Conservation (phyloP, 2,329 filamentous ascomycete species). For the Fusarium tanahbumbuense region DNA sequence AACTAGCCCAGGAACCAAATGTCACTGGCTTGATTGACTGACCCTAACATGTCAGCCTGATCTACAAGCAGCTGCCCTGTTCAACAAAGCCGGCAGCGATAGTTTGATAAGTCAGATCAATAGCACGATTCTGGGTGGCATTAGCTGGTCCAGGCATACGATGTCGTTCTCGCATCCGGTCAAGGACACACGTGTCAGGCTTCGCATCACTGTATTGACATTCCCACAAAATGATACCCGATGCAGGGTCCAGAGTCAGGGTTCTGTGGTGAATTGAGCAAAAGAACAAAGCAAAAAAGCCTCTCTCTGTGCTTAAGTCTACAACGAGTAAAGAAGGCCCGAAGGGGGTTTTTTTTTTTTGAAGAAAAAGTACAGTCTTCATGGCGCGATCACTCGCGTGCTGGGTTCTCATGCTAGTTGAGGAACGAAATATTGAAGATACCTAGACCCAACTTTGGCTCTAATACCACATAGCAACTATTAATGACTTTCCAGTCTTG, state of each 20-base stretch:
- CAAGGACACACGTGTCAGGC: constrained; percentile 21
- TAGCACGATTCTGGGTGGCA: constrained; percentile 28
- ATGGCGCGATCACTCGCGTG: not conserved
- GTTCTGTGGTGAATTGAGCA: constrained; percentile 1
- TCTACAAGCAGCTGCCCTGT: constrained; percentile 25
- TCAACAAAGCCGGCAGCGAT: constrained; percentile 12
- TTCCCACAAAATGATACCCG: constrained; percentile 26
- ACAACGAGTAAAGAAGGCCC: constrained; percentile 19
- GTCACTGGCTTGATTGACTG: constrained; percentile 3
- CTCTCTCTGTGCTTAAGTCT: constrained; percentile 14
- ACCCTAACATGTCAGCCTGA: constrained; percentile 4
- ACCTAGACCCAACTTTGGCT: constrained; percentile 6
- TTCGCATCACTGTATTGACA: constrained; percentile 20
- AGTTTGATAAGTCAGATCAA: constrained; percentile 29
- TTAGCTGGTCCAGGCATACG: constrained; percentile 31
- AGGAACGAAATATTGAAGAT: not conserved
- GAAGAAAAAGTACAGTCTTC: not conserved
- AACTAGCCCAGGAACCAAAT: constrained; percentile 23
- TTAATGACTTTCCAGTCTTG: constrained; percentile 26
- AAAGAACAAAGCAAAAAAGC: constrained; percentile 14
- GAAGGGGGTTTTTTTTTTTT: constrained; percentile 8
- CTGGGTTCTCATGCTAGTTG: not conserved
- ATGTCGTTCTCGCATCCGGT: constrained; percentile 24
- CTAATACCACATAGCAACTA: constrained; percentile 28
- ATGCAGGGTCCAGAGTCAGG: constrained; percentile 34